Percentiles rank a stretch among this genome's conserved stretches.
Evolutionary conservation across 768 basidiomycete species (phyloP).

Genomic region (Sarcodon aspratus): DNA sequence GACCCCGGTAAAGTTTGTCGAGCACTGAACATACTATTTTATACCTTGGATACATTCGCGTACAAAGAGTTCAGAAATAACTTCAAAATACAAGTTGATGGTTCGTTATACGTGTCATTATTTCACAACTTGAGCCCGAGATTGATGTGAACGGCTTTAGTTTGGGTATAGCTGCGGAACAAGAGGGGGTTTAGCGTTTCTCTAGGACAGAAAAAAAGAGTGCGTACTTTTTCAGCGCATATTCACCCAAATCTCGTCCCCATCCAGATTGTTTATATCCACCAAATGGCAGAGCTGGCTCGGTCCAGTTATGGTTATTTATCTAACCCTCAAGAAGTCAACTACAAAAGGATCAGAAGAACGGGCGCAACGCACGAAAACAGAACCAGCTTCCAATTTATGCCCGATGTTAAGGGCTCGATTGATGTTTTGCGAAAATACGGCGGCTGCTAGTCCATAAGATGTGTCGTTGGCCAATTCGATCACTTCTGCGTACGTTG

Average conservation of each 20-base stretch:
- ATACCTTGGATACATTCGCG: no score
- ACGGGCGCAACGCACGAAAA: slow-evolving; percentile 34
- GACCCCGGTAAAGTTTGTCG: no score
- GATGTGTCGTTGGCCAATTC: slow-evolving; percentile 75
- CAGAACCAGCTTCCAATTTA: slow-evolving; percentile 70
- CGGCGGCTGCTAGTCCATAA: slow-evolving; percentile 87
- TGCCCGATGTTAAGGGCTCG: slow-evolving; percentile 66
- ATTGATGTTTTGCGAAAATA: slow-evolving; percentile 72
- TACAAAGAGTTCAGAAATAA: no score
- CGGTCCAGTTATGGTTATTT: slow-evolving; percentile 31
- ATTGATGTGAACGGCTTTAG: slow-evolving; percentile 57
- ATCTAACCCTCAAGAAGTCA: slow-evolving; percentile 14
- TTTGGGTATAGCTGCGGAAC: slow-evolving; percentile 34
- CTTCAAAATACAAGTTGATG: no score
- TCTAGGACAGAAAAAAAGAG: neutral
- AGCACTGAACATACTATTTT: no score
- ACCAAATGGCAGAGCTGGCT: slow-evolving; percentile 50
- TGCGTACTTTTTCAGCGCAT: slow-evolving; percentile 26
- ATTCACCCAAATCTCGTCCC: slow-evolving; percentile 59
- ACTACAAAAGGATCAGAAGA: neutral
- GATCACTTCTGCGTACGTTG: slow-evolving; percentile 45
- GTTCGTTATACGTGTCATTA: no score
- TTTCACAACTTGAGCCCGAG: slow-evolving; percentile 18
- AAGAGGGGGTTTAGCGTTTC: neutral
- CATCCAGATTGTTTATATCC: slow-evolving; percentile 69